A percentile compares a stretch with the other conserved stretches of the same genome.
These are phyloP conservation scores for Paracoccidioides brasiliensis DNA, from an alignment of 2,329 filamentous ascomycete species.

Conservation along the genomic window DNA sequence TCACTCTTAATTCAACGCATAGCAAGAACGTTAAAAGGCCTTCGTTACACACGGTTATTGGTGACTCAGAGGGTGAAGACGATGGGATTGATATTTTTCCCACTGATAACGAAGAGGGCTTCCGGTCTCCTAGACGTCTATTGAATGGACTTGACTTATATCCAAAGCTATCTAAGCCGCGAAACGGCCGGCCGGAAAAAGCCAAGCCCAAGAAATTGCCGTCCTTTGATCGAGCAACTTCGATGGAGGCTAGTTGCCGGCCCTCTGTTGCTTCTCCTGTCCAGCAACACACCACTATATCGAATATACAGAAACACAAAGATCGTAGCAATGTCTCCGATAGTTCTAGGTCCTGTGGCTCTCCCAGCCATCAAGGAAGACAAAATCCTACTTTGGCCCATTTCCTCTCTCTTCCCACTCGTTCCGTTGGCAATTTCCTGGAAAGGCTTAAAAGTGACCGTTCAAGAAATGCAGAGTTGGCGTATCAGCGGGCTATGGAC, in stretches of 20 bases:
- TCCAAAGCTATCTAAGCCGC: slow-evolving; percentile 10
- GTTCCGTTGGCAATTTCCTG: slow-evolving; percentile 18
- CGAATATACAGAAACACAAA: neutral
- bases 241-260: neutral
- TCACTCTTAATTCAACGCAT: slow-evolving; percentile 5
- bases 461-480: slow-evolving; percentile 24
- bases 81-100: slow-evolving; percentile 16
- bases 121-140: neutral
- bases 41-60: slow-evolving; percentile 14
- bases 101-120: neutral
- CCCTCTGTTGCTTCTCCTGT: slow-evolving; percentile 12
- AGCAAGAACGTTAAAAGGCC: slow-evolving; percentile 5
- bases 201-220: neutral
- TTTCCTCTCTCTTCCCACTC: slow-evolving; percentile 21
- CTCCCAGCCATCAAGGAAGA: slow-evolving; percentile 10
- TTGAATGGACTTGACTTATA: slow-evolving; percentile 19
- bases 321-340: neutral
- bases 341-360: slow-evolving; percentile 7
- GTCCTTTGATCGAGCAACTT: neutral
- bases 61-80: slow-evolving; percentile 26
- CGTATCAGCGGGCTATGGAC: slow-evolving; percentile 27
- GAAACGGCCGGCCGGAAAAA: neutral
- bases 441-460: slow-evolving; percentile 19
- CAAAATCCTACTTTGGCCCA: slow-evolving; percentile 17
- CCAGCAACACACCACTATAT: slow-evolving; percentile 12